Percentiles rank a stretch among this genome's conserved stretches.
phyloP scores from a whole-genome alignment of 257 asterid species.

The Solanum chiquidenum region DNA sequence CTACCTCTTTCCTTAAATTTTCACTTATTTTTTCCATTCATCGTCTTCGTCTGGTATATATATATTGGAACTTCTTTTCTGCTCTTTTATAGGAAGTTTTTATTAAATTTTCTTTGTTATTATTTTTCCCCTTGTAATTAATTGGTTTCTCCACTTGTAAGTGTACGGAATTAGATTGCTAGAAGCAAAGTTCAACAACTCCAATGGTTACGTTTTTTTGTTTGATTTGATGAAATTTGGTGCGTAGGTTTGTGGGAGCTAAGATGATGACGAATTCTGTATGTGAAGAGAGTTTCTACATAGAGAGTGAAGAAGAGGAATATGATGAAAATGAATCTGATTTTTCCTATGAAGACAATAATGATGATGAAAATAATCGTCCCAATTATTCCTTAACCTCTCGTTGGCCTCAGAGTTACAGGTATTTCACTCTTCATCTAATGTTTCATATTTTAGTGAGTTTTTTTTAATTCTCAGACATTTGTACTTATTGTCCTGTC shows the following conservation, averaged over 20 bases:
- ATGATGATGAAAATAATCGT: slow-evolving; percentile 24
- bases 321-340: slow-evolving; percentile 43
- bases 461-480: not conserved
- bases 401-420: slow-evolving; percentile 95
- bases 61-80: not conserved
- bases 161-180: not conserved
- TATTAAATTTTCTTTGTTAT: no score
- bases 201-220: no score
- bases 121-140: not conserved
- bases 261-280: slow-evolving; percentile 56
- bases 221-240: not conserved
- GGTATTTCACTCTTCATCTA: slow-evolving; percentile 23
- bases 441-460: not conserved
- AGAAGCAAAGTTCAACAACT: not conserved
- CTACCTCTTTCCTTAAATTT: not conserved
- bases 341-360: slow-evolving; percentile 17
- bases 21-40: not conserved
- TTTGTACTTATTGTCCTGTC: not conserved
- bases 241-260: slow-evolving; percentile 3
- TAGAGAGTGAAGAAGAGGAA: slow-evolving; percentile 83
- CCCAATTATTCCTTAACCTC: slow-evolving; percentile 28
- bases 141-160: not conserved
- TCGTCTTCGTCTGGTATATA: not conserved
- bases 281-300: slow-evolving; percentile 72
- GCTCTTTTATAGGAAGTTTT: not conserved